A percentile compares a stretch with the other conserved stretches of the same genome.
These are phyloP conservation scores for Xylaria scruposa DNA, from an alignment of 495 filamentous ascomycete species.

Conservation along the genomic window DNA sequence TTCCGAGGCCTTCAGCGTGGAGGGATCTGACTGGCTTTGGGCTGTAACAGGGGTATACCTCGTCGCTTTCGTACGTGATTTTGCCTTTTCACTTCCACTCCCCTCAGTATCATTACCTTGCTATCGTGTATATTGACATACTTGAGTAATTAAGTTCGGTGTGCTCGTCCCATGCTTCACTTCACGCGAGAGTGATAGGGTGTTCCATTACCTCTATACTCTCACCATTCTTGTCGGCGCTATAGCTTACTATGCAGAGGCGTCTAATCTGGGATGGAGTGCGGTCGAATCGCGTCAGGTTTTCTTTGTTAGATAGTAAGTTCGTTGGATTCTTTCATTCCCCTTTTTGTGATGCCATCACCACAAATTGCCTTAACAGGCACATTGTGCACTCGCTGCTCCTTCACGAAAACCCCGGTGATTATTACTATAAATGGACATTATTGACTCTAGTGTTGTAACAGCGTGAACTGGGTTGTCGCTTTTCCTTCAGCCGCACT, in stretches of 20 bases:
- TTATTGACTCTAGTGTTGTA: too few species aligned
- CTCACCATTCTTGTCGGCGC: not conserved
- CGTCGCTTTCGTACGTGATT: not conserved
- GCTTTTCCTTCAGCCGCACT: not conserved
- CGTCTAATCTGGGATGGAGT: conserved; percentile 10
- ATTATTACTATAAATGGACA: too few species aligned
- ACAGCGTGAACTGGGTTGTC: not conserved
- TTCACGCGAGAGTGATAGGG: not conserved
- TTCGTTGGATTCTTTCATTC: too few species aligned
- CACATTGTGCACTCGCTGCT: too few species aligned
- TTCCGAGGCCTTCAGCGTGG: not conserved
- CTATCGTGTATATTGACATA: not conserved
- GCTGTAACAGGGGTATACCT: conserved; percentile 8
- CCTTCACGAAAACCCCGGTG: too few species aligned
- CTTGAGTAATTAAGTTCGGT: not conserved
- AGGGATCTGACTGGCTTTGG: conserved; percentile 14
- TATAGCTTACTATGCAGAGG: not conserved
- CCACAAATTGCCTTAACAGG: too few species aligned
- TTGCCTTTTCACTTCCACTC: not conserved
- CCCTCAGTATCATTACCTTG: not conserved
- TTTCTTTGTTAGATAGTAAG: conserved; percentile 7
- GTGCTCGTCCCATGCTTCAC: conserved; percentile 7
- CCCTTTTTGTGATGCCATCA: too few species aligned
- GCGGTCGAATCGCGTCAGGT: not conserved
- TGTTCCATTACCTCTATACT: conserved; percentile 13